These are phyloP conservation scores for Protomyces inouyei DNA, from an alignment of 1,139 yeast genomes.

Conservation along the genomic window DNA sequence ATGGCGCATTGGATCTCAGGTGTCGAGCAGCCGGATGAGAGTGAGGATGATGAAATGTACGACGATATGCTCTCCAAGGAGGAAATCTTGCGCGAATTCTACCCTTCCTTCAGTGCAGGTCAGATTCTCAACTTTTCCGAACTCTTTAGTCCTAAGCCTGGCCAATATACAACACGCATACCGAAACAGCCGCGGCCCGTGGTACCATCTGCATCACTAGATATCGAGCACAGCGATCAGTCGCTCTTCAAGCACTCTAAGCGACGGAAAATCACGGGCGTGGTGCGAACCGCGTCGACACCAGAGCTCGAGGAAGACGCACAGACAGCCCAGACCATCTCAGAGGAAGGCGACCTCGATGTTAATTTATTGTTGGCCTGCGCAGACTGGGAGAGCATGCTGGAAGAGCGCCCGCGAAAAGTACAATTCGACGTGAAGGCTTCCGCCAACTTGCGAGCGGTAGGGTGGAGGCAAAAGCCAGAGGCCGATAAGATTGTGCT, in stretches of 20 bases:
- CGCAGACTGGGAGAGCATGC: not conserved
- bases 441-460: not conserved
- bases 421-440: not conserved
- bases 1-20: conserved; percentile 33
- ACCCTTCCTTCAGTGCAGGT: conserved; percentile 58
- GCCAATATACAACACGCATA: conserved; percentile 49
- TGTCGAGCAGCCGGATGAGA: conserved; percentile 33
- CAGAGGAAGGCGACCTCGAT: not conserved
- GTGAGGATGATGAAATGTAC: conserved; percentile 40
- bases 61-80: conserved; percentile 39
- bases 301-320: conserved; percentile 42
- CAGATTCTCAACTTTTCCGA: conserved; percentile 61
- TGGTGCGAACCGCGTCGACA: not conserved
- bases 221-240: conserved; percentile 48
- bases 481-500: conserved; percentile 45
- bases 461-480: not conserved
- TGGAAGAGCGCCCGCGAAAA: not conserved
- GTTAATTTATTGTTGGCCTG: conserved; percentile 34
- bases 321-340: not conserved
- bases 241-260: conserved; percentile 42
- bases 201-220: conserved; percentile 52
- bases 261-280: conserved; percentile 1
- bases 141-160: conserved; percentile 61
- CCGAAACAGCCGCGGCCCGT: conserved; percentile 57
- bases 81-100: conserved; percentile 43